phyloP scores from a whole-genome alignment of 108 stramenopile species.

The Stephanodiscus triporus region DNA sequence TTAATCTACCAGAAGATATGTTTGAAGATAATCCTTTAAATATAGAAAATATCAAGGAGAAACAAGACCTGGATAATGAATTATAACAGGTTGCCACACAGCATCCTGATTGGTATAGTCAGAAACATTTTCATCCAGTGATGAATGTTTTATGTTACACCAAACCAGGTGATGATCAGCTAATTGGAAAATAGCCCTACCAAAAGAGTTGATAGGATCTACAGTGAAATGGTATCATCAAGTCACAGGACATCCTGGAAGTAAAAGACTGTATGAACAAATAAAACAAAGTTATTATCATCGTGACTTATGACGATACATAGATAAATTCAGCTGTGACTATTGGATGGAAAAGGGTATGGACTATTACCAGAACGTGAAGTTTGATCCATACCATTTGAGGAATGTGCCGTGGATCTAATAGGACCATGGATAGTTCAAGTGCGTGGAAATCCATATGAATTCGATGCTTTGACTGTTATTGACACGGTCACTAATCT shows the following conservation, averaged over 20 bases:
- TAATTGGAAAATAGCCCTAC: conserved; percentile 47
- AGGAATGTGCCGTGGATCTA: conserved; percentile 41
- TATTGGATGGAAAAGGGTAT: conserved; percentile 33
- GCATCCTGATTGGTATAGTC: conserved; percentile 40
- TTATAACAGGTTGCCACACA: conserved; percentile 19
- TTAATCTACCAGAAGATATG: conserved; percentile 10
- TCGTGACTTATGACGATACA: not conserved
- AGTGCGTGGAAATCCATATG: conserved; percentile 6
- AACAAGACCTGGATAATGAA: conserved; percentile 23
- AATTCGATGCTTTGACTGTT: conserved; percentile 33
- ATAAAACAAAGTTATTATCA: conserved; percentile 14
- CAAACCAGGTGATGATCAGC: conserved; percentile 3
- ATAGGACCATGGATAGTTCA: conserved; percentile 51
- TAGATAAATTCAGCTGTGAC: conserved; percentile 17
- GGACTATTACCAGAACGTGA: conserved; percentile 28
- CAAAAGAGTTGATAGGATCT: conserved; percentile 9
- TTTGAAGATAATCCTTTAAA: conserved; percentile 34
- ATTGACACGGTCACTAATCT: conserved; percentile 53
- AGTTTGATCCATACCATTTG: conserved; percentile 21
- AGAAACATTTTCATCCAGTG: no score
- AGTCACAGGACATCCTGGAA: conserved; percentile 38
- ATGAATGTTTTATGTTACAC: conserved; percentile 1
- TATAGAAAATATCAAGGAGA: conserved; percentile 38
- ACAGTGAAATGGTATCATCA: conserved; percentile 44
- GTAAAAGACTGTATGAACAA: conserved; percentile 10